Base-by-base conservation (phyloP, 2,329 filamentous ascomycete species). In the Plectosphaerella plurivora region DNA sequence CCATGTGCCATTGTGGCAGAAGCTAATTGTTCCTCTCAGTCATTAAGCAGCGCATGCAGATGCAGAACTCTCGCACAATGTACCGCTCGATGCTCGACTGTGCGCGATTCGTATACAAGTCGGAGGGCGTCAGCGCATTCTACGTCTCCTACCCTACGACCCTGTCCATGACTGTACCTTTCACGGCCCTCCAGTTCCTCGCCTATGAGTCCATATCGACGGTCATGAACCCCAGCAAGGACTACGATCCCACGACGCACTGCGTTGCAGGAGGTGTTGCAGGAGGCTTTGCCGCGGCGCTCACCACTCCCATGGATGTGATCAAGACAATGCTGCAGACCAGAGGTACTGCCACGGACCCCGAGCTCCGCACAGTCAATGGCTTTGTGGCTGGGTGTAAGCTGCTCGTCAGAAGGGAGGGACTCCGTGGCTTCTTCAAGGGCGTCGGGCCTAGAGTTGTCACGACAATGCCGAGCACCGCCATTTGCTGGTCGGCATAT, bases 41-140 rank as follows among this genome's bases (percentile, higher is more conserved):
- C 56, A 96, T 99, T 77, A 99, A 99, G 75, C 94, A 99, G 72
- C 89, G 94, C 63, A 99, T 99, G 94, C 94, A 99, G 72, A 89
- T 99, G 54, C 90, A 96, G 68, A 89, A 94, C 64, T 97, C 93
- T n/a, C 85, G 86, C 60, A 83, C 82, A 61, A 84, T 87, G 75
- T 96, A 97, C 74, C 87, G 86, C 63, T 91, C 88, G 20, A 87
- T 97, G 73, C 68, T 80, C 52, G 88, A 97, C 67, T 99, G 94
- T 76, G 93, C 93, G 53, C 84, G 81, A 66, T 87, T 90, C 60
- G 88, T 99, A 55, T 96, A 96, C 74, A 84, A 81, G 63, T 87
- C 84, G 50, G 94, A 99, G 72, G 94, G 94, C 51, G 70, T 97
- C 45, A 82, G 85, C 49, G 93, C 94, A 51, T 99, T 99, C 74